Evolutionary conservation across 2,329 filamentous ascomycete genomes (phyloP), one percentile per base, ranked within the genome.

Genomic region (Penicillium paneum): DNA sequence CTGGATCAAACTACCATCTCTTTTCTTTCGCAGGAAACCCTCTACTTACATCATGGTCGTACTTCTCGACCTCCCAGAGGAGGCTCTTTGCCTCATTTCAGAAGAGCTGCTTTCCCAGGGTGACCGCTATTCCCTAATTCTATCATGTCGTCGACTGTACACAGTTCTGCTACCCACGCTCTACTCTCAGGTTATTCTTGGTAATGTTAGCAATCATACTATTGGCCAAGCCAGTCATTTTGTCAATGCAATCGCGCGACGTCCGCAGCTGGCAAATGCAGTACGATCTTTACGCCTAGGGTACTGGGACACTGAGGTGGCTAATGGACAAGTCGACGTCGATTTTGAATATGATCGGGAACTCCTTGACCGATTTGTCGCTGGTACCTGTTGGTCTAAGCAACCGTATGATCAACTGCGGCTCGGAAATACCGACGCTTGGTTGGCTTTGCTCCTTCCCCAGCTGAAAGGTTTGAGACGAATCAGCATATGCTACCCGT

Each of bases 381-480:
- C 26, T 3, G 46, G 17, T 21, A 40, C 46, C 3, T 24, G 24
- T 15, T 48, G 46, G 46, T 44, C 42, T 5, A 32, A 1, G 1
- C 34, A 48, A 15, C 46, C 35, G 5, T 1, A n/a, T 3, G 4
- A 2, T 3, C 8, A 31, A 11, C 17, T 48, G 17, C 12, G 7
- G 2, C 24, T n/a, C 8, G 46, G 46, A 40, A 48, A 50, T 4
- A 44, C 48, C 8, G 48, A 50, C 13, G 48, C 48, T 35, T 50
- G 48, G 39, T 28, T 50, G 8, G 48, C 39, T 21, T 12, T 50
- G 39, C 39, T 50, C 12, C 36, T 50, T 11, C 48, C 48, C 10
- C 48, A 50, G 10, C 31, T 50, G n/a, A 50, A 19, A 43, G 40
- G 31, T 39, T 10, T 50, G 4, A 36, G 28, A 24, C n/a, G 15